Base-by-base conservation (phyloP, 495 filamentous ascomycete species). In the Ascodesmis nigricans region DNA sequence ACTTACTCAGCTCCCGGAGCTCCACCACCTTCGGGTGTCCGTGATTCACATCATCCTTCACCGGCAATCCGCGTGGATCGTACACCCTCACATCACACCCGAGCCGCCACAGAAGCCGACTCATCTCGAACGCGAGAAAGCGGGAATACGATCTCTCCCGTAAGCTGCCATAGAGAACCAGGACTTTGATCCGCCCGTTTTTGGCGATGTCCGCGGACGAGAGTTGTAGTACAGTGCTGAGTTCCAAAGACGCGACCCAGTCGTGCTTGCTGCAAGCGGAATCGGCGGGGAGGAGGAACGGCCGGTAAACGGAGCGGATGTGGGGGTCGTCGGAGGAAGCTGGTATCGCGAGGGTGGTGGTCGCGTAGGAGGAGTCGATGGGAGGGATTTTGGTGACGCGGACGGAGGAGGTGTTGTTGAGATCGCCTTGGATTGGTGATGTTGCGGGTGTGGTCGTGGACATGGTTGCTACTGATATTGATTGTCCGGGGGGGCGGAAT, bases 31-130 rank as follows among this genome's bases (percentile, higher is more conserved):
- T 73, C 0, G 59, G 52, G 46, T 78, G 71, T 11, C 35, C 41
- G 32, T 64, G 57, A 5, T 68, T 62, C 15, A 56, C 56, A 37
- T 72, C 69, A 41, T 75, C 71, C 46, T 75, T 73, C 22, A 73
- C 55, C 0, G 73, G 73, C 4, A 77, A 52, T 5, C 61, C 63
- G 1, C 56, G 47, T 0, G 73, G 73, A 38, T 77, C 52, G 46
- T 64, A 77, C 4, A 77, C 58, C 1, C 72, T 64, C 0, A 76
- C 72, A 35, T 78, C 73, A 45, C 67, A 73, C 17, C 72, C 70
- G 1, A 76, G 62, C 4, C 69, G 64, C 48, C 65, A 65, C n/a
- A 76, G 64, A 34, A 75, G 69, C 0, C 72, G 56, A 9, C 55
- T 53, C 6, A 63, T 65, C 54, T 76, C 72, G 16, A 57, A 66